These are phyloP conservation scores for Chamaecrista fasciculata DNA, from an alignment of 306 rosid genomes.

Conservation along the genomic window DNA sequence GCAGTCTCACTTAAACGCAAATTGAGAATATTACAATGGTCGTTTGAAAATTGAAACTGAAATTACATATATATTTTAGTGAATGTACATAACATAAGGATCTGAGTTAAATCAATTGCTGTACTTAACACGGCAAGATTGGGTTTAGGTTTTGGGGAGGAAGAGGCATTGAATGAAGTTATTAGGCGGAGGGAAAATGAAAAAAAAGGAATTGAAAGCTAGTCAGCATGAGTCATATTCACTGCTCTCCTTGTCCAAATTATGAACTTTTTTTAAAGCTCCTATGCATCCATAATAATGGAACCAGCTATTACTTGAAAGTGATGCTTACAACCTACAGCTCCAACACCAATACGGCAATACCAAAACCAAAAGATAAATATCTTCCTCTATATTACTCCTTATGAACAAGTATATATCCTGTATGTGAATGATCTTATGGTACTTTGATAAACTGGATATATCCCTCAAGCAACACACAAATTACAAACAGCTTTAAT, in stretches of 20 bases:
- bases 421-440: background rate
- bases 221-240: background rate
- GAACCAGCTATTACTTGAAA: background rate
- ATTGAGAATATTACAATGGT: background rate
- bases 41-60: no score
- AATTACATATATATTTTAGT: no score
- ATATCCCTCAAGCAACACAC: no score
- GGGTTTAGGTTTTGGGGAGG: background rate
- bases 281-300: background rate
- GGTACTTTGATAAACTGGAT: no score
- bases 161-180: background rate
- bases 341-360: no score
- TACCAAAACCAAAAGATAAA: no score
- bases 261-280: background rate
- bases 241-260: background rate
- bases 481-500: background rate
- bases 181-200: background rate
- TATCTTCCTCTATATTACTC: no score
- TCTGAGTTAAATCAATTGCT: background rate
- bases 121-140: background rate
- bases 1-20: background rate
- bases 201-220: no score
- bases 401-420: background rate
- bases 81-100: no score
- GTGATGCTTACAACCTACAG: background rate